These are phyloP conservation scores for Mycena polygramma DNA, from an alignment of 768 basidiomycete species.

Conservation along the genomic window DNA sequence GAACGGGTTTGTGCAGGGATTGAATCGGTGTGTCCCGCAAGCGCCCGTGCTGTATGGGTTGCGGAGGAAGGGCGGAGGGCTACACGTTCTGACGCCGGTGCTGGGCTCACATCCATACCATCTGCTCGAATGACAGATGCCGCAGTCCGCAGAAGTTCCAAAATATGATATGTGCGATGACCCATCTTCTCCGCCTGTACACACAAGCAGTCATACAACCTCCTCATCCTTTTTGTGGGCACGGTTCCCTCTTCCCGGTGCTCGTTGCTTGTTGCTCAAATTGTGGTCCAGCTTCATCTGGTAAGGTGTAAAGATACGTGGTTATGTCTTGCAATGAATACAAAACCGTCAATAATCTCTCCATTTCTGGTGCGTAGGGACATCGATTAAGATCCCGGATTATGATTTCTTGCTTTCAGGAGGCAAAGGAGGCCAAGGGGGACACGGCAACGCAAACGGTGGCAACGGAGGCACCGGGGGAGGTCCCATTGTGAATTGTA, in stretches of 20 bases:
- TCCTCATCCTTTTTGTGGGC: constrained; percentile 4
- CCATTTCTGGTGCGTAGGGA: background rate
- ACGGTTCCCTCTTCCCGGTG: background rate
- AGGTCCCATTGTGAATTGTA: background rate
- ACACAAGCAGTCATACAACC: background rate
- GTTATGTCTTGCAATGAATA: background rate
- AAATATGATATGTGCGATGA: too few relatives aligned
- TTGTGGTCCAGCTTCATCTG: background rate
- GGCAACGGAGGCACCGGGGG: background rate
- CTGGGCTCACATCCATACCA: too few relatives aligned
- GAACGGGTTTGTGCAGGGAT: too few relatives aligned
- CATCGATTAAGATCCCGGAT: background rate
- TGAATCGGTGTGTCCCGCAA: too few relatives aligned
- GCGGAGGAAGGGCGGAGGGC: too few relatives aligned
- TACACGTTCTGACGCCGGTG: too few relatives aligned
- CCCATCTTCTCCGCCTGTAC: too few relatives aligned
- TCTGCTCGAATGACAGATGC: too few relatives aligned
- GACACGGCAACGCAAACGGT: background rate
- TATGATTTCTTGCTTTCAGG: constrained; percentile 1
- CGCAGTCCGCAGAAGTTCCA: too few relatives aligned
- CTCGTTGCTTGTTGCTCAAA: background rate
- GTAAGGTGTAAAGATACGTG: background rate
- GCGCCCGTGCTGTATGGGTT: too few relatives aligned
- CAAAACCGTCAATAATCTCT: background rate
- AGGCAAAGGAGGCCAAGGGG: background rate